Evolutionary conservation across 176 grass and related monocot species (phyloP), one percentile per base, ranked within the genome.

Genomic region (Triticum monococcum): DNA sequence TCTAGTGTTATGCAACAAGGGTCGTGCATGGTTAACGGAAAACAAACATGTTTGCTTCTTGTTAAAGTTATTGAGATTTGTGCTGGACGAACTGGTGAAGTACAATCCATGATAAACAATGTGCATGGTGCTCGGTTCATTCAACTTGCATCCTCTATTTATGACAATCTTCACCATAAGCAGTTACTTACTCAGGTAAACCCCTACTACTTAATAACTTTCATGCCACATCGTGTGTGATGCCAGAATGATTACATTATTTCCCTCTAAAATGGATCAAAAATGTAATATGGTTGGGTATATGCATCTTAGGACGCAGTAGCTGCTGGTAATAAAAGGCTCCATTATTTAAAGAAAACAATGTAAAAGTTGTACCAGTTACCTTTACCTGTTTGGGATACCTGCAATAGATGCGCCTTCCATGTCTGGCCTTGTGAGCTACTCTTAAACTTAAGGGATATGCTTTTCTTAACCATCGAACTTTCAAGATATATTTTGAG

Each of bases 1-100:
- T 12, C 68, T 0, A 38, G 2, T 32, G 45, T 3, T 82, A 72
- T 68, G n/a, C 5, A 17, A 65, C 45, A 22, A 32, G 10, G 24
- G 0, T 28, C 50, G 10, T 50, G 9, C 36, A 69, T 46, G 33
- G 80, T 90, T 78, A 65, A 72, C 3, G 57, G 86, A 9, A 52
- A 48, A 6, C 64, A 91, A 37, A 91, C 88, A 3, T 89, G 84
- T 32, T 78, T 94, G n/a, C 89, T 98, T 72, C 43, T 95, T 26
- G 84, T 86, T 10, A 70, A 83, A 36, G 83, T 89, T 62, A 71
- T 98, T 46, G 93, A 98, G 68, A 93, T 88, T 20, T 95, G 93
- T 81, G 91, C 86, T 11, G 86, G 90, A 25, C 62, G 89, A 70
- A 79, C 80, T 35, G 35, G 37, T 31, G 83, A 77, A 17, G 26